Percentiles rank a stretch among this genome's conserved stretches.
Evolutionary conservation across 140 eudicot species (phyloP).

Genomic region (Flaveria floridana): DNA sequence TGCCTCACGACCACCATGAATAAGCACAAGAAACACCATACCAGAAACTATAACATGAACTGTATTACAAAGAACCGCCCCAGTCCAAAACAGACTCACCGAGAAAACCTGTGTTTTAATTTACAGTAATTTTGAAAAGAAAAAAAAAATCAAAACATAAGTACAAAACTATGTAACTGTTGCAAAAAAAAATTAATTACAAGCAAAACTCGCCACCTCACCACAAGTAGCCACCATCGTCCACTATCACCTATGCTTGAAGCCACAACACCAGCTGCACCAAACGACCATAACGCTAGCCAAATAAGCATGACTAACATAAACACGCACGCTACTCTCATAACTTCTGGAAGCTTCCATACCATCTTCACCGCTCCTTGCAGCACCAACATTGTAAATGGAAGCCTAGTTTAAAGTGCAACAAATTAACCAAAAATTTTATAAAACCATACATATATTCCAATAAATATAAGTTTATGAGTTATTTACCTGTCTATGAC

Average conservation of each 20-base stretch:
- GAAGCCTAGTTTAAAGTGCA: slow-evolving; percentile 50
- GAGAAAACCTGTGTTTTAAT: slow-evolving; percentile 69
- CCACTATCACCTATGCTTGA: slow-evolving; percentile 79
- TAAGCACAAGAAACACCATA: slow-evolving; percentile 92
- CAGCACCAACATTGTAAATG: slow-evolving; percentile 87
- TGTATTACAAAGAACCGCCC: slow-evolving; percentile 91
- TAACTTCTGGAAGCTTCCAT: slow-evolving; percentile 82
- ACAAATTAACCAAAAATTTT: background rate
- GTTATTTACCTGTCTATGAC: slow-evolving; percentile 79
- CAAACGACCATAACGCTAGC: slow-evolving; percentile 91
- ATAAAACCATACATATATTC: background rate
- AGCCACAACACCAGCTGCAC: slow-evolving; percentile 92
- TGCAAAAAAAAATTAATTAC: slow-evolving; percentile 12
- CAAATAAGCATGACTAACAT: slow-evolving; percentile 84
- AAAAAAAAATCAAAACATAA: slow-evolving; percentile 14
- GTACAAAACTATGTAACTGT: background rate
- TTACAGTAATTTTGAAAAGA: background rate
- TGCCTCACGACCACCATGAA: slow-evolving; percentile 83
- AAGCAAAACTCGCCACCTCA: slow-evolving; percentile 87
- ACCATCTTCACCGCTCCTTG: slow-evolving; percentile 90
- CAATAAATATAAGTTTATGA: background rate
- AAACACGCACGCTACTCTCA: slow-evolving; percentile 63
- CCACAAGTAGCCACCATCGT: slow-evolving; percentile 98
- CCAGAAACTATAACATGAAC: slow-evolving; percentile 95
- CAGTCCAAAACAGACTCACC: slow-evolving; percentile 95